Evolutionary conservation across 331 rosid species (phyloP).

Genomic region (Saraca asoca): DNA sequence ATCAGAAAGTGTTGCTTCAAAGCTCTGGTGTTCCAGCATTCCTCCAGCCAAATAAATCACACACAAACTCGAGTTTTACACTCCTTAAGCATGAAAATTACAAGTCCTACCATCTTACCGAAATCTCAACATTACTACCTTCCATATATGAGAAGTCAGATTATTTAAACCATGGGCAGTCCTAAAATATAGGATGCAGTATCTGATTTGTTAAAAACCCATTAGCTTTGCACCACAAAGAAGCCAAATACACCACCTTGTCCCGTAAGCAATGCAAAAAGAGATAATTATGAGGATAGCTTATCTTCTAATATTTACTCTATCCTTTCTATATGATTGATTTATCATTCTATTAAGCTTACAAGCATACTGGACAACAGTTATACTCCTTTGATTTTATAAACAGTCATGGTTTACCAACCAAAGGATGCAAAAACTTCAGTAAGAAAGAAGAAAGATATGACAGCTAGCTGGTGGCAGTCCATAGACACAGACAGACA

Average conservation of each 20-base stretch:
- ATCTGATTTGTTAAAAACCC: no score
- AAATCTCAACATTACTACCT: no score
- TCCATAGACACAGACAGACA: neutral
- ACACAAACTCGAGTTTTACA: neutral
- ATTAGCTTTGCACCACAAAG: no score
- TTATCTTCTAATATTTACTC: constrained; percentile 1
- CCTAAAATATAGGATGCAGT: no score
- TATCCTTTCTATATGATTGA: constrained; percentile 4
- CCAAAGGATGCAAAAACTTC: neutral
- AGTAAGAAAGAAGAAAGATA: neutral
- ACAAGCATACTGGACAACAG: constrained; percentile 1
- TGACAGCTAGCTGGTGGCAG: neutral
- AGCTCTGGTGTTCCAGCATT: neutral
- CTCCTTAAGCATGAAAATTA: neutral
- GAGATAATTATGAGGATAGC: neutral
- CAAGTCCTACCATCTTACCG: no score
- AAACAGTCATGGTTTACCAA: neutral
- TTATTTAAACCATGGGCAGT: no score
- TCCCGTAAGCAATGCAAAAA: no score
- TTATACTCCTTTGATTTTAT: neutral
- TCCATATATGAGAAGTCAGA: no score
- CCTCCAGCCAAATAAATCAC: neutral
- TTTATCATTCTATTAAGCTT: neutral
- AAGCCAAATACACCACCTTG: no score
- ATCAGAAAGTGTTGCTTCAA: neutral